These are phyloP conservation scores for Acanthamoeba healyi DNA, from an alignment of 208 protist species.

Conservation along the genomic window DNA sequence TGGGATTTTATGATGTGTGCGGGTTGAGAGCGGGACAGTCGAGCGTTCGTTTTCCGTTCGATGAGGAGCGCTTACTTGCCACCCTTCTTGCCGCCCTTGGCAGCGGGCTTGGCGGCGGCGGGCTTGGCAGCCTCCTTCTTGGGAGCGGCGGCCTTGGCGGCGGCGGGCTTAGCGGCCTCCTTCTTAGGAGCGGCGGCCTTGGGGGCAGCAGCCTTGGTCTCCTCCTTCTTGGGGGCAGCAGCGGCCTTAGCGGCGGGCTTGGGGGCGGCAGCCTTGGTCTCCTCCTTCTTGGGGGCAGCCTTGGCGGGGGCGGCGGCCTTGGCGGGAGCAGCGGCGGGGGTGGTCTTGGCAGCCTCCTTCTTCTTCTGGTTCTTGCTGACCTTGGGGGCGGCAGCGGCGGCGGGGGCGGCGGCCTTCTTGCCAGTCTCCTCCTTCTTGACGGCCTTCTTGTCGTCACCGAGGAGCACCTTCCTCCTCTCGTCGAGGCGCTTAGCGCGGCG, in stretches of 20 bases:
- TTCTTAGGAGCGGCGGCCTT: not conserved
- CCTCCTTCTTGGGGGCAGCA: slow-evolving; percentile 37
- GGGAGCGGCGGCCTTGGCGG: slow-evolving; percentile 4
- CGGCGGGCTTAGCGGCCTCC: not conserved
- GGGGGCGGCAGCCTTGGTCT: not conserved
- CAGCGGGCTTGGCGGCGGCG: slow-evolving; percentile 50
- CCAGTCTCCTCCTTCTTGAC: slow-evolving; percentile 68
- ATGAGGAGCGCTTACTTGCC: slow-evolving; percentile 1
- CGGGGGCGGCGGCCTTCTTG: slow-evolving; percentile 1
- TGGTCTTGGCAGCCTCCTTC: slow-evolving; percentile 48
- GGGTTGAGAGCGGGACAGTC: not conserved
- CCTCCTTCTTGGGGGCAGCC: slow-evolving; percentile 38
- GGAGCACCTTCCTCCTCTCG: not conserved
- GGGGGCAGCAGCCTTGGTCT: not conserved
- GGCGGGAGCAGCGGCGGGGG: slow-evolving; percentile 18
- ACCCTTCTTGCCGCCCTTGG: slow-evolving; percentile 62
- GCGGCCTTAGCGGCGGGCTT: not conserved
- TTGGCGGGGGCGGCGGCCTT: not conserved
- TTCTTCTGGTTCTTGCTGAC: slow-evolving; percentile 55
- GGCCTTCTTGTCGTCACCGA: slow-evolving; percentile 19
- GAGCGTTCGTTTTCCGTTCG: too few relatives aligned
- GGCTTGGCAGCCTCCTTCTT: slow-evolving; percentile 56
- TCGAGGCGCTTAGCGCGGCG: slow-evolving; percentile 64
- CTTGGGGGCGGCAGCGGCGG: slow-evolving; percentile 32
- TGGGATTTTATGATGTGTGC: not conserved